phyloP scores from a whole-genome alignment of 495 filamentous ascomycete species.

The Tirmania nivea region DNA sequence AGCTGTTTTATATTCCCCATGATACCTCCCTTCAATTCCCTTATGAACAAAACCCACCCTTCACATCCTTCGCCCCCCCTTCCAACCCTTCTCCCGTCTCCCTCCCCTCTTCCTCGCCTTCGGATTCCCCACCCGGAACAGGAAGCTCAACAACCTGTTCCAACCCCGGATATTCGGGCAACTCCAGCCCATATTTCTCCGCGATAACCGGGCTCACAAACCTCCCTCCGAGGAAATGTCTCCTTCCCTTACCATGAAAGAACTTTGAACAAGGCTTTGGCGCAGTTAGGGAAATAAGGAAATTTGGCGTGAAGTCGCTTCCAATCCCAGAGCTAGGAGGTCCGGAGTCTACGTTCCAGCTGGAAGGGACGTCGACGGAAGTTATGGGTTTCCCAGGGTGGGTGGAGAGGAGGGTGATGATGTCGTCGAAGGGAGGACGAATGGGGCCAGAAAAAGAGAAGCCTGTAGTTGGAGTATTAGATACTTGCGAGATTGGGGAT shows the following conservation, averaged over 20 bases:
- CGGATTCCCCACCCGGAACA: too few species aligned
- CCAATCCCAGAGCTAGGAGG: constrained; percentile 43
- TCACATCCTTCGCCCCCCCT: too few species aligned
- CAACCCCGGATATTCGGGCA: constrained; percentile 13
- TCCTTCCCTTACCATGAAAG: constrained; percentile 47
- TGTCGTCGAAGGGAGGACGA: constrained; percentile 64
- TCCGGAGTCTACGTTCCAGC: constrained; percentile 77
- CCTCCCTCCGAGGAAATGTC: neutral
- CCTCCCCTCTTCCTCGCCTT: too few species aligned
- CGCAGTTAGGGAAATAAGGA: constrained; percentile 73
- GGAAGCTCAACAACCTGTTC: too few species aligned
- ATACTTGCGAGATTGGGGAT: too few species aligned
- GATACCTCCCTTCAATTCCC: too few species aligned
- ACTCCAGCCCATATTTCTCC: constrained; percentile 66
- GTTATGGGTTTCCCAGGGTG: constrained; percentile 41
- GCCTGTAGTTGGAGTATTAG: neutral
- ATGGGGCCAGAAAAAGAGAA: constrained; percentile 89
- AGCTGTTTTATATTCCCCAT: too few species aligned
- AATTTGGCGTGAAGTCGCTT: constrained; percentile 41
- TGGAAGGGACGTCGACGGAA: constrained; percentile 76
- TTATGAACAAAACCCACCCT: too few species aligned
- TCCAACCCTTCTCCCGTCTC: too few species aligned
- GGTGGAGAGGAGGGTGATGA: constrained; percentile 61
- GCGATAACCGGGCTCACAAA: constrained; percentile 64
- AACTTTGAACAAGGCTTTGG: constrained; percentile 78